Conservation (phyloP, 345 rosid species). For the Eucalyptus victrix region DNA sequence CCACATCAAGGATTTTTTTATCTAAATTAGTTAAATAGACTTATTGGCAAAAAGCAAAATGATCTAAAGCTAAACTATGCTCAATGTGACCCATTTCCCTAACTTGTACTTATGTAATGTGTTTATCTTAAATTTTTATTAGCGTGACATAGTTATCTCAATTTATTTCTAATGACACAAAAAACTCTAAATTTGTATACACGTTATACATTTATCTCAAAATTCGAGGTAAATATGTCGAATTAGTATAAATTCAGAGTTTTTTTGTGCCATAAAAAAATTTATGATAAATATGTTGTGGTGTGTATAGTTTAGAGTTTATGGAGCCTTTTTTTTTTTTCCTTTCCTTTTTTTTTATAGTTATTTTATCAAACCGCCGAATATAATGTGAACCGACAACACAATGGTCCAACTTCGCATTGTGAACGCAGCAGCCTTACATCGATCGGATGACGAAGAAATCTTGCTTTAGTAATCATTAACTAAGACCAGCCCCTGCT, state of each 20-base stretch:
- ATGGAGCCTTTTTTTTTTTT: too few species aligned
- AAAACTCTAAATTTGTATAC: too few species aligned
- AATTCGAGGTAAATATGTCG: too few species aligned
- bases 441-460: not conserved
- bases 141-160: fast-evolving
- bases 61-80: too few species aligned
- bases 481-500: not conserved
- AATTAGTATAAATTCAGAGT: too few species aligned
- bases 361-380: not conserved
- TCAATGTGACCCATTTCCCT: not conserved
- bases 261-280: too few species aligned
- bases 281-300: not conserved
- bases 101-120: too few species aligned
- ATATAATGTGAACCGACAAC: not conserved
- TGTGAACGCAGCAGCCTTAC: not conserved
- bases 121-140: too few species aligned
- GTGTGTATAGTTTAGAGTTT: not conserved
- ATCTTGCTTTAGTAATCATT: not conserved
- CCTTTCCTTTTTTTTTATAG: too few species aligned
- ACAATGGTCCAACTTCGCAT: not conserved
- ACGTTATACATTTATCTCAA: too few species aligned
- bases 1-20: not conserved
- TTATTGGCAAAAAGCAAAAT: not conserved
- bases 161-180: fast-evolving
- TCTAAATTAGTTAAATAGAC: not conserved